A percentile compares a stretch with the other conserved stretches of the same genome.
These are phyloP conservation scores for Selaginella moellendorffii DNA, from an alignment of 75 land plant species.

Conservation along the genomic window DNA sequence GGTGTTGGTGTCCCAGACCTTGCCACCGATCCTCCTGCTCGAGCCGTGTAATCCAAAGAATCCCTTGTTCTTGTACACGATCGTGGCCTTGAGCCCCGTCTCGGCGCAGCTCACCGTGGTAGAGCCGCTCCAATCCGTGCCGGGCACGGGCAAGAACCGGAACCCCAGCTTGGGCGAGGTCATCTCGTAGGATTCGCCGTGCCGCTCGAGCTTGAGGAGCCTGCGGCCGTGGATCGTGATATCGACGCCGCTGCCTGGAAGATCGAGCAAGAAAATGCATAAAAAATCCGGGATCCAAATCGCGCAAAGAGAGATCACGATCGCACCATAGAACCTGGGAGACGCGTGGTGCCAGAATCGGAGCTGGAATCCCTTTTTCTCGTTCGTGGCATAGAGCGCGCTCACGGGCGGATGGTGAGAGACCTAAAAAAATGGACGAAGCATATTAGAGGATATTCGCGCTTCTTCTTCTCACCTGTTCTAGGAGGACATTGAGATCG, in stretches of 20 bases:
- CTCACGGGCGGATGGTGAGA: constrained; percentile 85
- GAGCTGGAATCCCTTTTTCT: constrained; percentile 33
- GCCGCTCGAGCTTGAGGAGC: constrained; percentile 32
- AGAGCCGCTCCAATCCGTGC: constrained; percentile 51
- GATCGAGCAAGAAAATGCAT: no score
- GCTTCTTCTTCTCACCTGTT: constrained; percentile 40
- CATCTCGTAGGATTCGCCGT: constrained; percentile 56
- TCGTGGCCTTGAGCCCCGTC: constrained; percentile 53
- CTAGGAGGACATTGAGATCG: constrained; percentile 62
- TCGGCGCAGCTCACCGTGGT: constrained; percentile 45
- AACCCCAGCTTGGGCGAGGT: constrained; percentile 49
- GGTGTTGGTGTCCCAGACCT: constrained; percentile 29
- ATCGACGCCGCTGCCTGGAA: constrained; percentile 45
- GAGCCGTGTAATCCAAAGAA: constrained; percentile 34
- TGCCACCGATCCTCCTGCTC: constrained; percentile 44
- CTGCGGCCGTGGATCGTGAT: constrained; percentile 42
- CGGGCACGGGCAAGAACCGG: constrained; percentile 43
- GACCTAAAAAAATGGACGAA: constrained; percentile 28
- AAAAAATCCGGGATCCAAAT: no score
- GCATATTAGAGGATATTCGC: neutral
- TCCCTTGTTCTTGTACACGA: constrained; percentile 32
- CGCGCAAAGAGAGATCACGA: neutral
- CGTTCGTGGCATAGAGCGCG: constrained; percentile 63
- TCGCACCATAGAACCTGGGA: constrained; percentile 57
- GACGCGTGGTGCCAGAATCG: constrained; percentile 47